Evolutionary conservation across 108 stramenopile genomes (phyloP).

Genomic region (Parmales sp.): DNA sequence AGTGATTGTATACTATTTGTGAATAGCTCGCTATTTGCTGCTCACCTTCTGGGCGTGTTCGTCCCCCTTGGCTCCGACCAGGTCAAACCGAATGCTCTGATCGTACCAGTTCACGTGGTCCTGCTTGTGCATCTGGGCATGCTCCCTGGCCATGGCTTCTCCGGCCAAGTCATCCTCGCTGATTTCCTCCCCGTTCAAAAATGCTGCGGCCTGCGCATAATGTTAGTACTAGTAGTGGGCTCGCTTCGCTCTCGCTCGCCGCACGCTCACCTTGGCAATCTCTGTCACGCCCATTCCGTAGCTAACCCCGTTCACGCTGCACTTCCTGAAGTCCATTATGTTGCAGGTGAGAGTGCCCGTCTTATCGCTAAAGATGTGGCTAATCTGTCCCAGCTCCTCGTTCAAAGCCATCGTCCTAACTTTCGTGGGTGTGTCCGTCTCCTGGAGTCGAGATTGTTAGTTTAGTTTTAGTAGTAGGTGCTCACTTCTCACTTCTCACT

Average conservation of each 20-base stretch:
- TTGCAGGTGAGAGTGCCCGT: constrained; percentile 54
- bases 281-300: constrained; percentile 11
- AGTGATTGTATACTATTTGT: not conserved
- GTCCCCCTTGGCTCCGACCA: constrained; percentile 5
- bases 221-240: not conserved
- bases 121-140: constrained; percentile 10
- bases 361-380: constrained; percentile 27
- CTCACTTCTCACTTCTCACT: no score
- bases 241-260: not conserved
- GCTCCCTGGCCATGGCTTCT: constrained; percentile 7
- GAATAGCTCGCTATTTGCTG: not conserved
- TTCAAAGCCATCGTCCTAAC: constrained; percentile 53
- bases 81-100: not conserved
- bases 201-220: not conserved
- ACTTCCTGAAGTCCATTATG: constrained; percentile 16
- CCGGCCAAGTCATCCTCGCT: not conserved
- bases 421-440: constrained; percentile 70
- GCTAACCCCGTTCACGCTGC: not conserved
- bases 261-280: no score
- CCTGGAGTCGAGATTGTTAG: no score
- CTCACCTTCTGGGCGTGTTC: no score
- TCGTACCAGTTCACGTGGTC: constrained; percentile 11
- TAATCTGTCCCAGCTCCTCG: constrained; percentile 52
- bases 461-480: no score
- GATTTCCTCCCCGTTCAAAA: not conserved